These are phyloP conservation scores for Saccharomyces kudriavzevii DNA, from an alignment of 805 yeast genomes.

Conservation along the genomic window DNA sequence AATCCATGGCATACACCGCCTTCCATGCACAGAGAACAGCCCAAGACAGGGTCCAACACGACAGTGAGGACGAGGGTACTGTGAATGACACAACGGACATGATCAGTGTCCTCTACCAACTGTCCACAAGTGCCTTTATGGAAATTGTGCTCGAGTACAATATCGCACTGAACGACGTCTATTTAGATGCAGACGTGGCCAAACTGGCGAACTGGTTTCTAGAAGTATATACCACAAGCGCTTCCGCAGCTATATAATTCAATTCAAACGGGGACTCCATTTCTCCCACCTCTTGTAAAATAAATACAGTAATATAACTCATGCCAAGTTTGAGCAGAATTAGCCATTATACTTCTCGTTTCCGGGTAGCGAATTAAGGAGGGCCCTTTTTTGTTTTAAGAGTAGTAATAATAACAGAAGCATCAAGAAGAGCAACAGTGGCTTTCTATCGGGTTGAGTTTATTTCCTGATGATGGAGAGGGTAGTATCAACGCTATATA, in stretches of 20 bases:
- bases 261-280: neutral
- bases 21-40: neutral
- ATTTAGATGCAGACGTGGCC: conserved; percentile 53
- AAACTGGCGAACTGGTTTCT: conserved; percentile 66
- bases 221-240: conserved; percentile 34
- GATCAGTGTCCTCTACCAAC: conserved; percentile 51
- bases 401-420: neutral
- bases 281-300: neutral
- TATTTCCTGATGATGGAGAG: neutral
- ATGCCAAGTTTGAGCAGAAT: neutral
- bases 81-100: conserved; percentile 25
- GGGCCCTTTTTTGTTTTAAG: neutral
- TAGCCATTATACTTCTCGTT: neutral
- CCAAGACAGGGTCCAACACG: neutral
- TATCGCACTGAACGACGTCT: conserved; percentile 54
- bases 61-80: conserved; percentile 2
- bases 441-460: neutral
- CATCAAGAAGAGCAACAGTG: neutral
- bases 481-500: neutral
- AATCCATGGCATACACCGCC: neutral
- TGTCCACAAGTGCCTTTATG: conserved; percentile 55
- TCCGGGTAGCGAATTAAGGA: neutral
- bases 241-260: neutral
- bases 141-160: conserved; percentile 59
- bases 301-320: neutral